Percentiles rank a stretch among this genome's conserved stretches.
Evolutionary conservation across 805 yeast genomes (phyloP).

Genomic region (Yamadazyma kitorensis): DNA sequence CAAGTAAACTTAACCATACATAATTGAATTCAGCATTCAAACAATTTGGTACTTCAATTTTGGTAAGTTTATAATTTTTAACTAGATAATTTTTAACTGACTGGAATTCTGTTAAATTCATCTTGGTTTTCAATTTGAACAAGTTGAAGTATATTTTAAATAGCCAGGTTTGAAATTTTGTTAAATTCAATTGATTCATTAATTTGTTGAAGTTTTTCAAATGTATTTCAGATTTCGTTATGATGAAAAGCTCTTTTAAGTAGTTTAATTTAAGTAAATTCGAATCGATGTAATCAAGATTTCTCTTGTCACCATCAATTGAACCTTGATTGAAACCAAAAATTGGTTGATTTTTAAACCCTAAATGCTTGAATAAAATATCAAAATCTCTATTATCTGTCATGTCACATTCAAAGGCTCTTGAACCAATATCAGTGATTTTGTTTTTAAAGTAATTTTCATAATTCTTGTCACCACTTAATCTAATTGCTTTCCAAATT

Average conservation of each 20-base stretch:
- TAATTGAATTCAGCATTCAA: conserved; percentile 2
- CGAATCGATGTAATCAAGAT: conserved; percentile 24
- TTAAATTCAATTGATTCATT: conserved; percentile 13
- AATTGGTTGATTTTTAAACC: conserved; percentile 22
- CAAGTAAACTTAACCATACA: conserved; percentile 13
- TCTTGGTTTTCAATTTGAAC: conserved; percentile 17
- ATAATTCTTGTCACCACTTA: conserved; percentile 26
- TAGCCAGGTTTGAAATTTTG: conserved; percentile 23
- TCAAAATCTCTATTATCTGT: conserved; percentile 61
- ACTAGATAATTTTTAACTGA: conserved; percentile 24
- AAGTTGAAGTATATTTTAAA: conserved; percentile 25
- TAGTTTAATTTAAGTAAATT: conserved; percentile 27
- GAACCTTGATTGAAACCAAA: conserved; percentile 27
- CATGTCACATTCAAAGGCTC: conserved; percentile 8
- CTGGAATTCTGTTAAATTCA: conserved; percentile 20
- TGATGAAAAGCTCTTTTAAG: conserved; percentile 18
- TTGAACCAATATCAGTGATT: conserved; percentile 14
- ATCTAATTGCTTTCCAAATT: conserved; percentile 14
- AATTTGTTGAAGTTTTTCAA: conserved; percentile 25
- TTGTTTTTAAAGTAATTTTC: conserved; percentile 23
- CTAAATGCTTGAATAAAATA: conserved; percentile 48
- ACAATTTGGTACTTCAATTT: conserved; percentile 17
- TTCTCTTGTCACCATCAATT: too few species aligned
- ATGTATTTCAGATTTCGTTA: conserved; percentile 22
- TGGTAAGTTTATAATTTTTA: conserved; percentile 30